phyloP scores from a whole-genome alignment of 306 rosid species.

The Vigna nakashimae region DNA sequence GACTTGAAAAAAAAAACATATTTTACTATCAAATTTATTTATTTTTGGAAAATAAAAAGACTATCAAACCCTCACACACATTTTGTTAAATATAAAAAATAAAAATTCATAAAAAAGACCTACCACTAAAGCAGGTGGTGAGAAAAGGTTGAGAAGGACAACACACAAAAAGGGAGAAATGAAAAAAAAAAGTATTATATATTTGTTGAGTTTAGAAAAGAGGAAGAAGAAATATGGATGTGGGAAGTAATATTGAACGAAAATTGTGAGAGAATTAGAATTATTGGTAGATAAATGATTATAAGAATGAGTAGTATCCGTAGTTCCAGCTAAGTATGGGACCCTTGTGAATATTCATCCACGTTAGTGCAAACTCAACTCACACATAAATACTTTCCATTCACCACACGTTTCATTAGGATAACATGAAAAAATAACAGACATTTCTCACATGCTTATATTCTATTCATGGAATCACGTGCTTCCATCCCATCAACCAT shows the following conservation, averaged over 20 bases:
- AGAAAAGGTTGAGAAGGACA: too few species aligned
- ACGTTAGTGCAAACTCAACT: neutral
- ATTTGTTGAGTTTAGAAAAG: too few species aligned
- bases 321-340: conserved; percentile 36
- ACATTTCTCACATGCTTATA: conserved; percentile 8
- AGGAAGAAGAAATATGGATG: too few species aligned
- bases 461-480: neutral
- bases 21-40: too few species aligned
- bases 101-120: too few species aligned
- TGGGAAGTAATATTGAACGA: neutral
- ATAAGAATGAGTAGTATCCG: conserved; percentile 1
- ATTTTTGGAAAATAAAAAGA: too few species aligned
- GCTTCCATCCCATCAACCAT: neutral
- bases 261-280: neutral
- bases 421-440: neutral
- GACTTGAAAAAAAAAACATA: too few species aligned
- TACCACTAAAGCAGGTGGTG: too few species aligned
- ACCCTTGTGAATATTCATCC: conserved; percentile 13
- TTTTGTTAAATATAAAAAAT: too few species aligned
- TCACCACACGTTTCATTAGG: neutral
- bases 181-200: too few species aligned
- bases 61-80: too few species aligned
- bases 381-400: neutral
- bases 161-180: too few species aligned
- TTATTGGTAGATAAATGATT: neutral